phyloP scores from a whole-genome alignment of 1,284 basidiomycete species.

The Inonotus obliquus region DNA sequence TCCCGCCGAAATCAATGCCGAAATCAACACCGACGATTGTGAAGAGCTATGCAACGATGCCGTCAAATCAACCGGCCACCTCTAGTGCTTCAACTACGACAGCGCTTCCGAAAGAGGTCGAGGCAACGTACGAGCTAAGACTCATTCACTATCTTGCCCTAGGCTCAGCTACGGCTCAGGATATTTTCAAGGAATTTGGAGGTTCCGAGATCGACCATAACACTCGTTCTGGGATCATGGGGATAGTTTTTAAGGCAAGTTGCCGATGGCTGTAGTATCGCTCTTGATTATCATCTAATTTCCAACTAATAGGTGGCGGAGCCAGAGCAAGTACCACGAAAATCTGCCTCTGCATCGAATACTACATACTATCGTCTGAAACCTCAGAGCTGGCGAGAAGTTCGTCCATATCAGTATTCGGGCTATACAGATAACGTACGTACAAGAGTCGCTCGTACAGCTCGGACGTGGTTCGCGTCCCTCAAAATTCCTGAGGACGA shows the following conservation, averaged over 20 bases:
- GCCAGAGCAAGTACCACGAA: slow-evolving; percentile 29
- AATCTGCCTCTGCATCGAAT: slow-evolving; percentile 28
- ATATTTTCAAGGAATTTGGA: slow-evolving; percentile 22
- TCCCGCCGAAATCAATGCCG: slow-evolving; percentile 25
- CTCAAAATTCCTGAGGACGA: slow-evolving; percentile 53
- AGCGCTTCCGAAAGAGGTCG: slow-evolving; percentile 8
- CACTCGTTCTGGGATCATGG: slow-evolving; percentile 20
- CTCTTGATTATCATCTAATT: neutral
- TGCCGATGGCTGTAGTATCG: neutral
- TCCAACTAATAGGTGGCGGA: slow-evolving; percentile 44
- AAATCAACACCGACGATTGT: slow-evolving; percentile 12
- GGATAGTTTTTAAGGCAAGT: slow-evolving; percentile 46
- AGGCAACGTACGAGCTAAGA: slow-evolving; percentile 1
- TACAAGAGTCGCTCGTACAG: slow-evolving; percentile 42
- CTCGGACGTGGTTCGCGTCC: slow-evolving; percentile 39
- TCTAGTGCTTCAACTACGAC: neutral
- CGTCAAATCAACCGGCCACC: neutral
- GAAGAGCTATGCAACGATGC: slow-evolving; percentile 24
- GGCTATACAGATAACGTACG: slow-evolving; percentile 43
- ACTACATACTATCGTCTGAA: slow-evolving; percentile 45
- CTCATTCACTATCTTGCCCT: slow-evolving; percentile 20
- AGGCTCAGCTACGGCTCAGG: slow-evolving; percentile 12
- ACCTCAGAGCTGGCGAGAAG: slow-evolving; percentile 52
- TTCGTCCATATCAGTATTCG: slow-evolving; percentile 60
- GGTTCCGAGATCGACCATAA: slow-evolving; percentile 19